Evolutionary conservation across 2,329 filamentous ascomycete species (phyloP), one percentile per base, ranked within the genome.

Genomic region (Trichothecium roseum): DNA sequence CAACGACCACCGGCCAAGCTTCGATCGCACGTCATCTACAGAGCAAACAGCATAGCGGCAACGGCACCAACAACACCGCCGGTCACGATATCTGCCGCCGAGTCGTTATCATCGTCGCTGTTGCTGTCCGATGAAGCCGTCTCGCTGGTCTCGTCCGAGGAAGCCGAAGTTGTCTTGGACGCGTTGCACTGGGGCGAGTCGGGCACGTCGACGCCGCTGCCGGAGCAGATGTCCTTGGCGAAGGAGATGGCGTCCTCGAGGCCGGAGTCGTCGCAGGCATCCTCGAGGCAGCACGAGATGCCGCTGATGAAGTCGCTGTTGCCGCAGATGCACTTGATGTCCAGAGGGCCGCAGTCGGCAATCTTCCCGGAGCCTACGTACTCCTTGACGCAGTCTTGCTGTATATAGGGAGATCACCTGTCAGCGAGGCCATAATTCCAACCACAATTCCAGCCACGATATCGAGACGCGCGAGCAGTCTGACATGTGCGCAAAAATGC

Each of bases 211-310:
- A 63, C 57, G 32, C 53, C 53, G 27, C 46, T 45, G 30, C 52
- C 46, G 28, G 48, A 53, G 56, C 62, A 66, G 39, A 66, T 54
- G 42, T 52, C 41, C 32, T 48, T 44, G 35, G 62, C 62, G 43
- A 52, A 63, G 30, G 46, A 36, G 40, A 65, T 53, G 33, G 62
- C 58, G 2, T 43, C 40, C 1, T 48, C 40, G 41, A 59, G 54
- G 27, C 56, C 57, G 4, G 43, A 34, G 8, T 42, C 29, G 42
- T 51, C 45, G 49, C 62, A 66, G 30, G 41, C 43, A 24, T 48
- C 45, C 29, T 47, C 46, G 34, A 66, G 50, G 43, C 62, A 65
- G 55, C 62, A 66, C 35, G 62, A 57, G 32, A 65, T 62, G 42
- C 43, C 45, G 41, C 46, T 41, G 37, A 66, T 51, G 54, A 65